A percentile compares a stretch with the other conserved stretches of the same genome.
These are phyloP conservation scores for Solanum peruvianum DNA, from an alignment of 257 asterid species.

Conservation along the genomic window DNA sequence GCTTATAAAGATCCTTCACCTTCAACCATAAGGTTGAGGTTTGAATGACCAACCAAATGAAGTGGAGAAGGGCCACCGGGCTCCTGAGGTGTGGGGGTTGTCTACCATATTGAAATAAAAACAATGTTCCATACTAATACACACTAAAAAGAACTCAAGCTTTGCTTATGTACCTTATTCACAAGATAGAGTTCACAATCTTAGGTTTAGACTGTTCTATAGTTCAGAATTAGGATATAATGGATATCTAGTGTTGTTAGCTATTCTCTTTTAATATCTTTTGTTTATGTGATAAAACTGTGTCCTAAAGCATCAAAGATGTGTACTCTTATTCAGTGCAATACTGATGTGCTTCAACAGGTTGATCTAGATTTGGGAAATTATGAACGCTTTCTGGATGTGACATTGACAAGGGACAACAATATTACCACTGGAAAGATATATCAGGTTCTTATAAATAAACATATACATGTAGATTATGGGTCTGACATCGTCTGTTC, in stretches of 20 bases:
- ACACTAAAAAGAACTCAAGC: not conserved
- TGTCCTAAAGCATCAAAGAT: not conserved
- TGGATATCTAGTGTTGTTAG: not conserved
- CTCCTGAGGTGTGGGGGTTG: not conserved
- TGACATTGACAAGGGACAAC: slow-evolving; percentile 88
- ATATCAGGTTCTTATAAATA: slow-evolving; percentile 57
- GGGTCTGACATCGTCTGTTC: not conserved
- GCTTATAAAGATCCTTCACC: not conserved
- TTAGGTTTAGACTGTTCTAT: not conserved
- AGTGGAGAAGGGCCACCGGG: not conserved
- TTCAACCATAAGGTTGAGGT: not conserved
- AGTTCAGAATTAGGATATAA: not conserved
- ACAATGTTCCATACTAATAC: not conserved
- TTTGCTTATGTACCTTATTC: not conserved
- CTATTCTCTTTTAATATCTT: not conserved
- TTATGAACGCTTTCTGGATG: slow-evolving; percentile 87
- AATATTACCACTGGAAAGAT: slow-evolving; percentile 97
- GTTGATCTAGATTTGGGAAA: slow-evolving; percentile 98
- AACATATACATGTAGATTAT: slow-evolving; percentile 2
- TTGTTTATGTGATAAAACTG: not conserved
- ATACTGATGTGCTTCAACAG: slow-evolving; percentile 24
- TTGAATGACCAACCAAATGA: not conserved
- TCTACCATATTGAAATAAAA: not conserved
- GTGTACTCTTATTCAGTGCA: not conserved
- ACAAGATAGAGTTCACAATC: not conserved